Base-by-base conservation (phyloP, 257 asterid genomes). In the Nicotiana noctiflora region DNA sequence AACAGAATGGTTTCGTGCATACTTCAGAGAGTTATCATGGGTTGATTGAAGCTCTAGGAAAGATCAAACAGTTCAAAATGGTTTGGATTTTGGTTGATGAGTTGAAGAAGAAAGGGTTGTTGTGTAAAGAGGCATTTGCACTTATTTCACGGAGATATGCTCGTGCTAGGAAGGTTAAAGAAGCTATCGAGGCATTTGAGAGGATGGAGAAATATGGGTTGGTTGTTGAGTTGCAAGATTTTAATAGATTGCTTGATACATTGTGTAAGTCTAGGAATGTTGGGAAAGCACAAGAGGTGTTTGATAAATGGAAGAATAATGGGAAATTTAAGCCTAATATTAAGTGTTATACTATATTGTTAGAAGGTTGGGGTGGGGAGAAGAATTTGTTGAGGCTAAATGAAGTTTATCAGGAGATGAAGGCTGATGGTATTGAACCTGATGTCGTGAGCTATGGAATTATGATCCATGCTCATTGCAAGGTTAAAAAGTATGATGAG, bases 321-420 rank as follows among this genome's bases (percentile, higher is more conserved):
- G 11, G 55, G 62, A 87, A 75, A 52, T 92, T 95, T 11, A 81
- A 40, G 18, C 97, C 98, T 4, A 87, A 92, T 82, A 76, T 93
- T 1, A 95, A 88, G 80, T 85, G 98, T 0, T 93, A 90, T 82
- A 85, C 97, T 2, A 90, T 92, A 52, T 75, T 92, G 29, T 74
- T 95, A 80, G 98, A 93, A 85, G 98, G 98, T 0, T 95, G 97
- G 97, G 93, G 97, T 18, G 88, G 84, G 63, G 92, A 90, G 62
- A 81, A 87, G 81, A 93, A 92, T 79, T 84, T 94, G 62, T 88
- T 90, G 49, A 83, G 86, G 67, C 80, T 93, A 4, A 81, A 91
- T 21, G 98, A 93, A 88, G 98, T 92, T 75, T 87, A 84, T 78
- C 90, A 89, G 3, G 98, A 93, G 80, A 91, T 95, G 98, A 80